Conservation (phyloP, 495 filamentous ascomycete species). For the Trichoderma virens region DNA sequence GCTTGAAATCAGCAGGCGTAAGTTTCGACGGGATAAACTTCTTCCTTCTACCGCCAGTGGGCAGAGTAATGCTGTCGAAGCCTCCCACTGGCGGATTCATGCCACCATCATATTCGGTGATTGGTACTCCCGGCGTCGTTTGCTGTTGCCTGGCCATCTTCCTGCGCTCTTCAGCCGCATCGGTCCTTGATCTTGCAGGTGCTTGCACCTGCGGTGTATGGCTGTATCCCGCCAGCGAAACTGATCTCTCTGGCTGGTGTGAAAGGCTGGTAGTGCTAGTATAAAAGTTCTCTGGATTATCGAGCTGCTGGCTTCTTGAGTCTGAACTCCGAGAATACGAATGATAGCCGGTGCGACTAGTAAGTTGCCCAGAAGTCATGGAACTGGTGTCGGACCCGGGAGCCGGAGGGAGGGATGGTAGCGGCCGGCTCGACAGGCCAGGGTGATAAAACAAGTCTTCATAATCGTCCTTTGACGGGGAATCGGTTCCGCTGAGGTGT, state of each 20-base stretch:
- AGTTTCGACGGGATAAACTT: conserved; percentile 86
- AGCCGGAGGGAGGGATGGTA: conserved; percentile 69
- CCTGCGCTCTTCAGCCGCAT: conserved; percentile 62
- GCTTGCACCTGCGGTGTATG: conserved; percentile 72
- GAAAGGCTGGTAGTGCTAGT: conserved; percentile 16
- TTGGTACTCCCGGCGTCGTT: conserved; percentile 37
- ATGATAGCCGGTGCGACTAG: conserved; percentile 29
- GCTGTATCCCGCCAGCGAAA: conserved; percentile 72
- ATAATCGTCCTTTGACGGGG: conserved; percentile 54
- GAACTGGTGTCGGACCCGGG: conserved; percentile 31
- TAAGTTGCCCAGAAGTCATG: conserved; percentile 28
- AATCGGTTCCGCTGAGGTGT: conserved; percentile 49
- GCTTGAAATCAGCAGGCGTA: conserved; percentile 72
- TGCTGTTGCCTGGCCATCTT: conserved; percentile 46
- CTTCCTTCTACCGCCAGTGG: conserved; percentile 55
- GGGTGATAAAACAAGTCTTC: conserved; percentile 94
- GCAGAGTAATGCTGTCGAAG: conserved; percentile 65
- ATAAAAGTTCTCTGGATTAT: conserved; percentile 28
- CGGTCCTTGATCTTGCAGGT: conserved; percentile 87
- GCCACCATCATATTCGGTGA: conserved; percentile 42
- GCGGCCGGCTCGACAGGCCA: conserved; percentile 59
- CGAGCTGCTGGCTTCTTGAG: conserved; percentile 24
- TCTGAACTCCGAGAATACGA: conserved; percentile 34
- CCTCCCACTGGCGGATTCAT: conserved; percentile 46
- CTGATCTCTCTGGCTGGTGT: conserved; percentile 69